Evolutionary conservation across 2,329 filamentous ascomycete species (phyloP).

Genomic region (Chaetomiaceae sp.): DNA sequence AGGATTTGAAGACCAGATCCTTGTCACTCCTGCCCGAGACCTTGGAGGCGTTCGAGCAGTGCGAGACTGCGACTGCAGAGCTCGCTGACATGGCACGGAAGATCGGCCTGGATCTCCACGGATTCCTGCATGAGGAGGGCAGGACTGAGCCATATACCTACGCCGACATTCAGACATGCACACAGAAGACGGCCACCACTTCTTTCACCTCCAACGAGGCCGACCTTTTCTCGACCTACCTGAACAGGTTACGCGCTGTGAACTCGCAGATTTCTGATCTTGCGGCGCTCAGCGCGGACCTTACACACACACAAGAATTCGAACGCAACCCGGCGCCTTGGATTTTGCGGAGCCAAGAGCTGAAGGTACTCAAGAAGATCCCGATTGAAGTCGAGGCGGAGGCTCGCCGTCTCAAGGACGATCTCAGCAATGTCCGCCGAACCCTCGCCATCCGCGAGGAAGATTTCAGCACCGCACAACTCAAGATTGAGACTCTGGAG

Average conservation of each 20-base stretch:
- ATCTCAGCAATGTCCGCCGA: constrained; percentile 72
- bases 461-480: constrained; percentile 77
- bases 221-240: constrained; percentile 66
- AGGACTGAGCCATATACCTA: constrained; percentile 64
- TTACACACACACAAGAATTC: constrained; percentile 73
- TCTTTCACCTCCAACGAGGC: constrained; percentile 55
- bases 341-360: constrained; percentile 73
- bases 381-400: constrained; percentile 83
- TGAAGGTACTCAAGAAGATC: constrained; percentile 76
- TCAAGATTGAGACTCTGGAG: constrained; percentile 90
- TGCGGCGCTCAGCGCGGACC: constrained; percentile 62
- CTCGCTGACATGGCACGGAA: constrained; percentile 63
- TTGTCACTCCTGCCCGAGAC: constrained; percentile 68
- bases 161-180: constrained; percentile 59
- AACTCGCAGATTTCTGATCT: constrained; percentile 65
- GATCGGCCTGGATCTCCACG: constrained; percentile 63
- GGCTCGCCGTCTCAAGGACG: constrained; percentile 72
- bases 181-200: constrained; percentile 52
- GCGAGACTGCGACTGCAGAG: constrained; percentile 59
- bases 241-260: constrained; percentile 61
- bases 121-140: constrained; percentile 66
- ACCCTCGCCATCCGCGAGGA: constrained; percentile 71
- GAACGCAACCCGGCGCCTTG: constrained; percentile 74
- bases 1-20: constrained; percentile 72
- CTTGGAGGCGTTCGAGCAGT: constrained; percentile 63